Evolutionary conservation across 495 filamentous ascomycete species (phyloP), one percentile per base, ranked within the genome.

Genomic region (Aspergillus homomorphus): DNA sequence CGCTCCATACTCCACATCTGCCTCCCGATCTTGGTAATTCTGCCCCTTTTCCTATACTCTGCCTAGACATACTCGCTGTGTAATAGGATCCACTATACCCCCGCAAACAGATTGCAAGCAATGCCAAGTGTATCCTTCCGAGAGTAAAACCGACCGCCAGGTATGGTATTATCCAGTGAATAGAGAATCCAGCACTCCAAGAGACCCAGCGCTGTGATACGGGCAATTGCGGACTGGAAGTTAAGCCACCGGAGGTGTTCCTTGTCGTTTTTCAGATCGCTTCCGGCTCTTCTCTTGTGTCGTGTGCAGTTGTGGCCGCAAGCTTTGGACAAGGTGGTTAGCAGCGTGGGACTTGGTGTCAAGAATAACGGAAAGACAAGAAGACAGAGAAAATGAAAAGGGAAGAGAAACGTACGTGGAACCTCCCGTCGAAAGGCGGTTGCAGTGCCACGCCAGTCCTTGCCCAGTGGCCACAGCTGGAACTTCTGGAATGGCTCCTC

Each of bases 1-100:
- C n/a, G 15, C 21, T 51, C 54, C 54, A 41, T 23, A 30, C 44
- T 57, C 54, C 54, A 54, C 18, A 54, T 15, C 10, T 20, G 30
- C 43, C 53, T 44, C 15, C 3, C 7, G 2, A 9, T 2, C 1
- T 44, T 20, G 4, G 15, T 52, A 1, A 23, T 28, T 9, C 20
- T 45, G 18, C 5, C 53, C 33, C 10, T 28, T 45, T 54, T 45
- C n/a, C 15, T 42, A 28, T 33, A 54, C 21, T 54, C 15, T 20
- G 9, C 16, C 9, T 54, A 54, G 14, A 54, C 53, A 45, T 44
- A 54, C 53, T 15, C 43, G 30, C 12, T 18, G 53, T 21, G 12
- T 10, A 18, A 52, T 1, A 52, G 26, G 26, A 52, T 33, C 53
- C 53, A 54, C 53, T 54, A n/a, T 18, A 18, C 43, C 24, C 16